phyloP scores from a whole-genome alignment of 768 basidiomycete species.

The Rhodosporidiobolus odoratus region DNA sequence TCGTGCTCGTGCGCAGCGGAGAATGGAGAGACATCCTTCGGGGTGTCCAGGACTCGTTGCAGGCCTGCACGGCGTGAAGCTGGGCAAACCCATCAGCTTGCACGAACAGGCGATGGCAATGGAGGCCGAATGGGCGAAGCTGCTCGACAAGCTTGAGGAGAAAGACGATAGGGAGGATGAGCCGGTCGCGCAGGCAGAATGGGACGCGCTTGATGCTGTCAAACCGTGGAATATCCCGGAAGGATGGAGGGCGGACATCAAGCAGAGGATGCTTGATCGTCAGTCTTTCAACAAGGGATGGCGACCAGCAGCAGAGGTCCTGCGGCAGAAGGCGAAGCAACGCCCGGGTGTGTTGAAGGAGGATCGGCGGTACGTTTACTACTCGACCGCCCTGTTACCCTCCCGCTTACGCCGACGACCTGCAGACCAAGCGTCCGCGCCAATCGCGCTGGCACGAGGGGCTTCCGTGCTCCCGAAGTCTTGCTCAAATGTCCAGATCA shows the following conservation, averaged over 20 bases:
- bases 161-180: constrained; percentile 41
- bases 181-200: constrained; percentile 57
- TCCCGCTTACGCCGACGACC: not conserved
- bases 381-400: not conserved
- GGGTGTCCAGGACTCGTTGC: constrained; percentile 15
- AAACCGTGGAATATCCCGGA: constrained; percentile 43
- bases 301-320: constrained; percentile 36
- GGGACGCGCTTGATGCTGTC: constrained; percentile 56
- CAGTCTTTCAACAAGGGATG: constrained; percentile 34
- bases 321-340: constrained; percentile 53
- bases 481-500: constrained; percentile 89
- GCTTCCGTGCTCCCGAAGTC: constrained; percentile 95
- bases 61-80: constrained; percentile 27
- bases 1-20: not conserved
- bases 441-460: constrained; percentile 91
- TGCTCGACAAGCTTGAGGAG: not conserved
- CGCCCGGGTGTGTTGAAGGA: constrained; percentile 62
- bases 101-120: constrained; percentile 28
- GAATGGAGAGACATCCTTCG: not conserved
- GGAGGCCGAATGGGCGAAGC: constrained; percentile 10
- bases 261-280: constrained; percentile 24
- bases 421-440: constrained; percentile 75
- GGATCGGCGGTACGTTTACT: constrained; percentile 51
- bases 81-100: constrained; percentile 22
- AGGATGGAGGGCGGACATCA: constrained; percentile 19